Base-by-base conservation (phyloP, 495 filamentous ascomycete species). In the Aspergillus homomorphus region DNA sequence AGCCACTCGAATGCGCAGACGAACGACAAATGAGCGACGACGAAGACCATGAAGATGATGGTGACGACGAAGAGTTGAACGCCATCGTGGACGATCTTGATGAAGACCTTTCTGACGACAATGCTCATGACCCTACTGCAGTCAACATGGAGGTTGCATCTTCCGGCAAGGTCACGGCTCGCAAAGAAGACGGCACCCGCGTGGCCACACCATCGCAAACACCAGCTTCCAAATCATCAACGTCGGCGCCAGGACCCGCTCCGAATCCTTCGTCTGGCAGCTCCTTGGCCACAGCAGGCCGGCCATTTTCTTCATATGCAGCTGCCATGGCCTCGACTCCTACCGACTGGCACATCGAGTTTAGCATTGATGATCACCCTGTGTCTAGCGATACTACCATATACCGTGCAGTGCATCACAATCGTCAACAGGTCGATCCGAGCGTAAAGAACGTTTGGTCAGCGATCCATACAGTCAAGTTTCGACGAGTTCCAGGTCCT, bases 281-380 rank as follows among this genome's bases (percentile, higher is more conserved):
- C 43, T 75, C 77, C 12, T 58, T 78, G 44, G 64, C 77, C 59
- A 63, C 76, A 68, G 70, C 80, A 56, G 69, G 75, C 48, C 74
- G 80, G 23, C 70, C 83, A 12, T 72, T 82, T 21, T 75, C 84
- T 16, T 93, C 91, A 0, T 96, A 96, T 67, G 88, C 91, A 16
- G 89, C 89, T 38, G 90, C 91, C 5, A 83, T 94, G 62, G 75
- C 76, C 8, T 76, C 77, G 1, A 61, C 83, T 4, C 91, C 92
- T n/a, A 88, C 92, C 58, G 94, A 98, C 66, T 99, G 95, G 95
- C 94, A 99, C 64, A 89, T 99, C 44, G 90, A 98, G 65, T 99
- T 99, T 72, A 95, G 84, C 62, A 85, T 97, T 55, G 87, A 91
- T 59, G 90, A 84, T 48, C 87, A 92, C 66, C 82, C 88, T 0